phyloP scores from a whole-genome alignment of 2,329 filamentous ascomycete genomes.

The Fusarium newnesense region DNA sequence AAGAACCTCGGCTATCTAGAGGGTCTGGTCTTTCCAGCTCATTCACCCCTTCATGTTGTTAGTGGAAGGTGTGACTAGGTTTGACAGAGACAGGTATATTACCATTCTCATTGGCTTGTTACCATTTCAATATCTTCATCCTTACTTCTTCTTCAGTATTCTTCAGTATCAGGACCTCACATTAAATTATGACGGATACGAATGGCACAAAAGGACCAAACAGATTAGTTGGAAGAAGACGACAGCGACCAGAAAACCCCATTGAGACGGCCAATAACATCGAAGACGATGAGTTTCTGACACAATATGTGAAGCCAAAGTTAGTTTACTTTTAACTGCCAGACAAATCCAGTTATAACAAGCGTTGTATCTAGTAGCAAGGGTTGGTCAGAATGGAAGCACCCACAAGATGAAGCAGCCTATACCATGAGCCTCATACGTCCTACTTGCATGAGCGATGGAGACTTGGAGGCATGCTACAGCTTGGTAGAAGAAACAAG shows the following conservation, averaged over 20 bases:
- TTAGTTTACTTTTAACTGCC: conserved; percentile 42
- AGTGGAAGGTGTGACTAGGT: conserved; percentile 9
- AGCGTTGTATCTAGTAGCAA: conserved; percentile 20
- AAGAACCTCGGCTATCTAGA: conserved; percentile 35
- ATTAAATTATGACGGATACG: conserved; percentile 18
- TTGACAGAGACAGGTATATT: not conserved
- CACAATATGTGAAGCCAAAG: conserved; percentile 59
- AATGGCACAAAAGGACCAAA: conserved; percentile 10
- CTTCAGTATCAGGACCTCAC: not conserved
- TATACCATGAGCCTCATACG: conserved; percentile 59
- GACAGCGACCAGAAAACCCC: conserved; percentile 41
- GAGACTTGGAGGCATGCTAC: conserved; percentile 65
- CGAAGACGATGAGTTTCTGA: conserved; percentile 59
- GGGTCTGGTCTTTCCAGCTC: not conserved
- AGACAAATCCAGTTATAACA: not conserved
- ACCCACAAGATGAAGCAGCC: conserved; percentile 55
- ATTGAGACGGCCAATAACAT: conserved; percentile 62
- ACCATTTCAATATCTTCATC: not conserved
- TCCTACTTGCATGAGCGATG: conserved; percentile 51
- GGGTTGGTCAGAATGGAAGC: conserved; percentile 59
- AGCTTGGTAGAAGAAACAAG: conserved; percentile 71
- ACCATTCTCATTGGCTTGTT: not conserved
- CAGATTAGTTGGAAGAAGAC: conserved; percentile 24
- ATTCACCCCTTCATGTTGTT: conserved; percentile 12
- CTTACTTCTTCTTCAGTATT: not conserved